phyloP scores from a whole-genome alignment of 179 eudicot species.

The Beta macrorhiza region DNA sequence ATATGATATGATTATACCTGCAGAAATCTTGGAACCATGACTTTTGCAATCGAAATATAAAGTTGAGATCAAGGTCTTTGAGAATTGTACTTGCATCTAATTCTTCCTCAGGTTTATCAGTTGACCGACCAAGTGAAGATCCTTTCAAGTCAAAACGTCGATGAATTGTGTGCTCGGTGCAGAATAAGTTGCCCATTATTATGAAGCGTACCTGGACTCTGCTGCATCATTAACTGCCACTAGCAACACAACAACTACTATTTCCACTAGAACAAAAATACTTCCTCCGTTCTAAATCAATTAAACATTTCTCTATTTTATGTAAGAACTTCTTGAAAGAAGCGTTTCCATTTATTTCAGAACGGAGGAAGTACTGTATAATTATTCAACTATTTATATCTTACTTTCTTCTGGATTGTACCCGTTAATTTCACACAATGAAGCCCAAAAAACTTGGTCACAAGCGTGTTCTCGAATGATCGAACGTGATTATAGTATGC shows the following conservation, averaged over 20 bases:
- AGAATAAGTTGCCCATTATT: constrained; percentile 91
- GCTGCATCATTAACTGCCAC: constrained; percentile 17
- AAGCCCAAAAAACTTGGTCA: constrained; percentile 79
- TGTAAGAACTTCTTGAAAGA: no score
- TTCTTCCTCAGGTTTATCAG: constrained; percentile 78
- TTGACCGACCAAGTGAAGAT: constrained; percentile 85
- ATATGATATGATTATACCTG: constrained; percentile 38
- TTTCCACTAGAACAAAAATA: background rate
- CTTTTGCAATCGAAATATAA: constrained; percentile 66
- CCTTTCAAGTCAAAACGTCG: constrained; percentile 91
- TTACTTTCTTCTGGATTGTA: constrained; percentile 78
- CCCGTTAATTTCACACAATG: constrained; percentile 88
- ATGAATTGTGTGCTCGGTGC: constrained; percentile 70
- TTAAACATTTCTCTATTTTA: no score
- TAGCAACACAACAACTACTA: background rate
- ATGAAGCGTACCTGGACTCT: constrained; percentile 71
- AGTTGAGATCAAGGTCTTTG: constrained; percentile 94
- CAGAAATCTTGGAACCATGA: constrained; percentile 91
- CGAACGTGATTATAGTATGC: constrained; percentile 84
- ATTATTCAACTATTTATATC: background rate
- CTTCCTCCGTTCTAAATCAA: background rate
- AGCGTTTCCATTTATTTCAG: no score
- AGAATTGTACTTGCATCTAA: constrained; percentile 88
- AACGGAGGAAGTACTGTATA: no score
- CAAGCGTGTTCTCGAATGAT: constrained; percentile 72